Conservation (phyloP, 345 rosid genomes). For the Pugionium cornutum region DNA sequence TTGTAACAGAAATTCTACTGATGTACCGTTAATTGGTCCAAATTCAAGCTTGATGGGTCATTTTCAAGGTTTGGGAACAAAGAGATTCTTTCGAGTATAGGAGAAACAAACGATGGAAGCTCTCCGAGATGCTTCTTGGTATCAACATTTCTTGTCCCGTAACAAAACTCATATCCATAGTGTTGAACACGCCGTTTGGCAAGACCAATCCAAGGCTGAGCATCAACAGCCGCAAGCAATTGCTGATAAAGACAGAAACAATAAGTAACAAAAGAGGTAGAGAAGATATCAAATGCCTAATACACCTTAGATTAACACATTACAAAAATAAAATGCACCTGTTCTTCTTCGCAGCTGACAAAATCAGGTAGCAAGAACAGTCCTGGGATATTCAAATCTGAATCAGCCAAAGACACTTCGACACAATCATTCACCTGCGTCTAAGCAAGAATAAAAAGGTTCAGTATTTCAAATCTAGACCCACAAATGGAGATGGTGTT, state of each 20-base stretch:
- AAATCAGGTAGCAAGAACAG: slow-evolving; percentile 68
- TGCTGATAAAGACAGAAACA: no score
- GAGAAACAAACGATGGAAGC: slow-evolving; percentile 78
- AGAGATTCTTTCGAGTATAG: slow-evolving; percentile 56
- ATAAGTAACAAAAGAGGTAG: slow-evolving; percentile 1
- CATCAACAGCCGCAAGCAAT: slow-evolving; percentile 81
- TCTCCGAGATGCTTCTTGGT: slow-evolving; percentile 63
- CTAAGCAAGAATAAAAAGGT: no score
- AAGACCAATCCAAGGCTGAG: slow-evolving; percentile 70
- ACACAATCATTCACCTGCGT: slow-evolving; percentile 47
- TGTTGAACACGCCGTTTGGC: slow-evolving; percentile 92
- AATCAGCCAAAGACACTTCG: slow-evolving; percentile 55
- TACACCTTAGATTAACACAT: background rate
- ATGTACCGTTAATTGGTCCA: slow-evolving; percentile 88
- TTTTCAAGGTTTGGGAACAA: slow-evolving; percentile 42
- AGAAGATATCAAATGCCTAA: slow-evolving; percentile 12
- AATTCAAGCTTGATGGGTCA: slow-evolving; percentile 42
- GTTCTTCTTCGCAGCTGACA: slow-evolving; percentile 62
- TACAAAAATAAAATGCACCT: slow-evolving; percentile 49
- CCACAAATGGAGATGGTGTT: no score
- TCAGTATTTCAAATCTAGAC: no score
- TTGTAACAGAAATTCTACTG: background rate
- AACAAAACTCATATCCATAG: slow-evolving; percentile 91
- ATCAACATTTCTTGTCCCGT: slow-evolving; percentile 77
- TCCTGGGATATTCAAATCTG: slow-evolving; percentile 80